Conservation (phyloP, 805 yeast species). For the Isabelozyma rhagii region DNA sequence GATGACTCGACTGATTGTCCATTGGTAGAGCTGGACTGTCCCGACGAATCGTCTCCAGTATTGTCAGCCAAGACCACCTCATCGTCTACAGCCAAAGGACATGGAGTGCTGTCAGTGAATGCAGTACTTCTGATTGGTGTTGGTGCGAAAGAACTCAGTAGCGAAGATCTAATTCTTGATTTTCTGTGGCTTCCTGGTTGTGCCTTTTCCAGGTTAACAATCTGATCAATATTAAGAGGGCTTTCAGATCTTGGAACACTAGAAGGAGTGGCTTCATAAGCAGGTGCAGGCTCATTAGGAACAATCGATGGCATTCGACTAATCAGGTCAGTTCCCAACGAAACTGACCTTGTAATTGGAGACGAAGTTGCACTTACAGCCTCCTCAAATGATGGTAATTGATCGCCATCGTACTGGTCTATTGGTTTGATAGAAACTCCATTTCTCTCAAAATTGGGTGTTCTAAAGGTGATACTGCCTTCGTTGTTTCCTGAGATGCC, state of each 20-base stretch:
- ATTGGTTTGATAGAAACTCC: conserved; percentile 32
- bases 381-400: conserved; percentile 63
- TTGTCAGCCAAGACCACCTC: neutral
- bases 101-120: neutral
- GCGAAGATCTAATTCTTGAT: conserved; percentile 25
- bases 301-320: conserved; percentile 31
- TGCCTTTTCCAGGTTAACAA: conserved; percentile 12
- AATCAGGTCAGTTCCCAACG: conserved; percentile 37
- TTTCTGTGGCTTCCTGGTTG: conserved; percentile 6
- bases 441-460: conserved; percentile 29
- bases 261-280: conserved; percentile 18
- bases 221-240: conserved; percentile 22
- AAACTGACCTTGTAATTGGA: conserved; percentile 34
- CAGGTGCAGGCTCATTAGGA: conserved; percentile 31
- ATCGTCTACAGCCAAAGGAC: neutral
- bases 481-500: neutral
- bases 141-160: conserved; percentile 34
- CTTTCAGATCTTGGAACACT: neutral
- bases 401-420: conserved; percentile 17
- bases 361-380: conserved; percentile 50
- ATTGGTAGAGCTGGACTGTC: neutral
- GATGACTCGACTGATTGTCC: neutral
- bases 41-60: neutral
- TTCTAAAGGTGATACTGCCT: conserved; percentile 34
- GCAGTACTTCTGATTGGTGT: neutral